Conservation (phyloP, 2,329 filamentous ascomycete species). For the Periconia digitata region DNA sequence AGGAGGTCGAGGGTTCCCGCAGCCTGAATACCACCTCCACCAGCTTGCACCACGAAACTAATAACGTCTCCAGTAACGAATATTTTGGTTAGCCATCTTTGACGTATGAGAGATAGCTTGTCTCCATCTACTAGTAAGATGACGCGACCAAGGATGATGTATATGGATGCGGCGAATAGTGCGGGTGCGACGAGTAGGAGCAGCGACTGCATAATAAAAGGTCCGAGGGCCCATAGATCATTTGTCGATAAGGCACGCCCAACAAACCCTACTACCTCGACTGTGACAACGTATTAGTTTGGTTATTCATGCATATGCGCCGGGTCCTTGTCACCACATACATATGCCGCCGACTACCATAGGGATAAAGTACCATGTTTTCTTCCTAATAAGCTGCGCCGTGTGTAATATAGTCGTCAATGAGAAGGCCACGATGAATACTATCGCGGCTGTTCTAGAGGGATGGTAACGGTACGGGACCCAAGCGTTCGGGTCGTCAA, state of each 20-base stretch:
- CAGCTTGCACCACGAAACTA: constrained; percentile 55
- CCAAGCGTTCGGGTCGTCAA: constrained; percentile 8
- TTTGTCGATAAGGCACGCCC: constrained; percentile 12
- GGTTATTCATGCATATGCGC: constrained; percentile 10
- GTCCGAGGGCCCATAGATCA: constrained; percentile 25
- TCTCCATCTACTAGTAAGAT: constrained; percentile 46
- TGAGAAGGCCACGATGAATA: constrained; percentile 53
- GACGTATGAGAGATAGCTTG: constrained; percentile 46
- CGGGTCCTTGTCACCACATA: constrained; percentile 37
- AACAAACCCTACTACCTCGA: background rate
- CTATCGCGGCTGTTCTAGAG: constrained; percentile 47
- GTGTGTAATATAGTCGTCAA: constrained; percentile 45
- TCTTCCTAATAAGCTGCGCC: constrained; percentile 44
- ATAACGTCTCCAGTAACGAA: constrained; percentile 60
- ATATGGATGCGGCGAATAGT: constrained; percentile 51
- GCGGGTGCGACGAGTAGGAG: constrained; percentile 48
- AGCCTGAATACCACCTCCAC: constrained; percentile 44
- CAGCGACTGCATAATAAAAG: constrained; percentile 45
- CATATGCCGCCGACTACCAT: constrained; percentile 56
- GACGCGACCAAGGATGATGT: constrained; percentile 50
- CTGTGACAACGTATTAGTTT: background rate
- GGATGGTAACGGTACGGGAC: constrained; percentile 43
- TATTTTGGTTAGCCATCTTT: constrained; percentile 54
- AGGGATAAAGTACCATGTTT: constrained; percentile 56
- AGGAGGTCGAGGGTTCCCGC: constrained; percentile 21